Evolutionary conservation across 495 filamentous ascomycete genomes (phyloP), one percentile per base, ranked within the genome.

Genomic region (Daldinia bambusicola): DNA sequence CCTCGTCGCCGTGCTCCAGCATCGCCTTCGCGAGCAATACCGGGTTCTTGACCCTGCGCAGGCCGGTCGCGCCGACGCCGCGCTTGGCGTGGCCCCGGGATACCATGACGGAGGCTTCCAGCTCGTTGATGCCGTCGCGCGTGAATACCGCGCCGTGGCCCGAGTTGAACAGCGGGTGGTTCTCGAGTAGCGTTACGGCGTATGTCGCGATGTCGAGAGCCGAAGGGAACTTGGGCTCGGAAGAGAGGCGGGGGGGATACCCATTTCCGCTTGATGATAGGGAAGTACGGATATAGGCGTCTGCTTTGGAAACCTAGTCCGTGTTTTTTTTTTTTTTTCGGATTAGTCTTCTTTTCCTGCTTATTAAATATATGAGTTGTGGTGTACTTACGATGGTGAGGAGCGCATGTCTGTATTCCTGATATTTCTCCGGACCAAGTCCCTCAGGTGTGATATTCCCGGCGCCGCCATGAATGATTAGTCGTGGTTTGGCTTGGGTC

Each of bases 101-200:
- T 0, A 95, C 91, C 94, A 97, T 97, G 30, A 97, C 85, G n/a
- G 88, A 91, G 32, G 94, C 91, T 78, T 97, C 94, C 70, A 97
- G 88, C 78, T 97, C 93, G 78, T 92, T 94, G 61, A 87, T 88
- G 8, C 93, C 94, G 55, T 89, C 89, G 41, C 87, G 84, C 2
- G 92, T 96, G 78, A 96, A 97, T 14, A 97, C 93, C 55, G 93
- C 92, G 68, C 94, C 94, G 67, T 89, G 89, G 43, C 90, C 94
- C 64, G 88, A 88, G 81, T 97, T 97, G 85, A 94, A 97, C 10
- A 96, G 89, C 5, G 89, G 86, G 74, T 93, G 87, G 73, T 96
- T 84, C 82, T 97, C 94, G 50, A 97, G 87, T 20, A 89, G 82
- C 6, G 83, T 82, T 37, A 97, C 93, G 65, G 93, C 94, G 74